Conservation (phyloP, 306 rosid species). For the Nissolia schottii region DNA sequence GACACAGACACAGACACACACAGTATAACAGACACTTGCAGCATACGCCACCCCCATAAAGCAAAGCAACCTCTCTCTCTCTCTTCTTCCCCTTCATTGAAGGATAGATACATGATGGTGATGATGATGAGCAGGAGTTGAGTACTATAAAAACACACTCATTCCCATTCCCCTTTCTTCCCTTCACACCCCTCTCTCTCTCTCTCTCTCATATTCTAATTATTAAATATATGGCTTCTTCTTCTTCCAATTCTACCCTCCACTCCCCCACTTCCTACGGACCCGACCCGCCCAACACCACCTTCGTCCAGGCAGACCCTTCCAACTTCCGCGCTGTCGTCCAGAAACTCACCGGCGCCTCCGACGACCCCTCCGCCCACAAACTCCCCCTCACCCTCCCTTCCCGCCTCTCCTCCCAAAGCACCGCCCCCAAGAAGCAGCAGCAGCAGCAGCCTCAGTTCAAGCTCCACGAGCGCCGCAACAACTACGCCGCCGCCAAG, state of each 20-base stretch:
- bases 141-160: constrained; percentile 29
- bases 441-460: no score
- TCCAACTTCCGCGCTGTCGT: constrained; percentile 76
- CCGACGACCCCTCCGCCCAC: constrained; percentile 49
- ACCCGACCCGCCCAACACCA: constrained; percentile 73
- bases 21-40: constrained; percentile 38
- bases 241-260: constrained; percentile 5
- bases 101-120: no score
- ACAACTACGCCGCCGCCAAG: constrained; percentile 28
- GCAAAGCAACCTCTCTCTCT: not conserved
- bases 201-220: constrained; percentile 6
- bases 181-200: constrained; percentile 18
- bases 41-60: constrained; percentile 33
- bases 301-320: constrained; percentile 81
- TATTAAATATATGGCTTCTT: no score
- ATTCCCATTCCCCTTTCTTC: constrained; percentile 26
- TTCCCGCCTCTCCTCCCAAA: constrained; percentile 30
- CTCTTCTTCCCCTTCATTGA: constrained; percentile 3
- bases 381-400: constrained; percentile 66
- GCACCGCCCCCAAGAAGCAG: constrained; percentile 46
- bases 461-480: constrained; percentile 88
- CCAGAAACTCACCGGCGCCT: constrained; percentile 82
- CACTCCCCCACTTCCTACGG: constrained; percentile 32
- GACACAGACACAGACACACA: no score
- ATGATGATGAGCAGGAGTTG: no score